Evolutionary conservation across 169 alveolate species (phyloP), one percentile per base, ranked within the genome.

Genomic region (Toxoplasma gondii): DNA sequence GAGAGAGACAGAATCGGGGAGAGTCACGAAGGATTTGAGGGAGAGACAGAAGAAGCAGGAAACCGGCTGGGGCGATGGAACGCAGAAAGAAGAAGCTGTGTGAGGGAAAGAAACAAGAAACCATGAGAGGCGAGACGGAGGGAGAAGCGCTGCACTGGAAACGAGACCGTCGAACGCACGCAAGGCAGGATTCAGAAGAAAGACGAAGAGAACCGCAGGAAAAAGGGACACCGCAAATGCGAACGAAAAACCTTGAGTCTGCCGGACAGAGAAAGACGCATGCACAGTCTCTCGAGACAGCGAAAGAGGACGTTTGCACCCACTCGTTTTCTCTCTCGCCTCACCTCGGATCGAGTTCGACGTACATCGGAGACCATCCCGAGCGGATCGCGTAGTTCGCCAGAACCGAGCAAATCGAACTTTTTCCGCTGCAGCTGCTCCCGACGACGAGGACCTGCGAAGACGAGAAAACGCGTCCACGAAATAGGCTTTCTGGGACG

Each of bases 401-500:
- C 74, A 98, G 92, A 27, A 97, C 91, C 91, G 95, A 92, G 44
- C 98, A 98, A 67, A 97, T 96, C 31, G 99, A 96, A 43, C 98
- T 97, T 88, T 98, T 98, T 27, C 99, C 99, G 54, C 98, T 97
- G 86, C 97, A 96, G 41, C 98, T 97, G 86, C 98, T 96, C 39
- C 99, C 99, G 0, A 98, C 97, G 58, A 98, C 97, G 82, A 98
- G 88, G 24, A 96, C 95, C 98, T 96, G 82, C 69, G 38, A 82
- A 81, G 16, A 81, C 88, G 29, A 36, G 49, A 67, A 7, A 87
- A 97, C 97, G 43, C 58, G n/a, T n/a, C n/a, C n/a, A n/a, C n/a
- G 24, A 16, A 81, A 81, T 81, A 81, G 31, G 64, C 38, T 7
- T 83, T 22, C 12, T 19, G 36, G 29, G 64, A 12, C 10, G 64